These are phyloP conservation scores for Massospora cicadina DNA, from an alignment of 371 early-diverging fungal species.

Conservation along the genomic window DNA sequence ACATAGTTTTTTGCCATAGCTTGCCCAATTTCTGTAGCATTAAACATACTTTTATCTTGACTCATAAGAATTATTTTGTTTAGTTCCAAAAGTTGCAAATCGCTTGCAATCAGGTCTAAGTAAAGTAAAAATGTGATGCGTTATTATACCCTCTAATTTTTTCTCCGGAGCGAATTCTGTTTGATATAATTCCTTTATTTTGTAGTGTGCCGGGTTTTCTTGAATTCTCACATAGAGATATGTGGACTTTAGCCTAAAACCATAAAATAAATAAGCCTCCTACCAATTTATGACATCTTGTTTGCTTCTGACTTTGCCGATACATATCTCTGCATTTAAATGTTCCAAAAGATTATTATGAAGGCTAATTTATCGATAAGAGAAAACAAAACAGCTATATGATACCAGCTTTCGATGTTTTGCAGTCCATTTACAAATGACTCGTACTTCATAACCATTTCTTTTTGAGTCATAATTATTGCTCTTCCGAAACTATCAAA, in stretches of 20 bases:
- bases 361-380: slow-evolving; percentile 19
- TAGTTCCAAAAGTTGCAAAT: slow-evolving; percentile 19
- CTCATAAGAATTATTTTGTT: slow-evolving; percentile 15
- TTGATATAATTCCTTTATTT: slow-evolving; percentile 15
- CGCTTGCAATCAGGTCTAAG: slow-evolving; percentile 31
- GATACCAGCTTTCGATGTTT: slow-evolving; percentile 43
- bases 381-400: slow-evolving; percentile 15
- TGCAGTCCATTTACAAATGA: slow-evolving; percentile 31
- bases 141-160: slow-evolving; percentile 25
- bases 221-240: slow-evolving; percentile 47
- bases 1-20: slow-evolving; percentile 35
- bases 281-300: slow-evolving; percentile 45
- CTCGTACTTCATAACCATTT: slow-evolving; percentile 32
- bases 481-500: slow-evolving; percentile 59
- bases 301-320: slow-evolving; percentile 38
- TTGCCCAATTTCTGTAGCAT: slow-evolving; percentile 19
- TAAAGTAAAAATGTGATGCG: not conserved
- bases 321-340: slow-evolving; percentile 64
- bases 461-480: slow-evolving; percentile 48
- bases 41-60: not conserved
- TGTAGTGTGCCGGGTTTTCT: slow-evolving; percentile 41
- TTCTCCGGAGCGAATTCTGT: slow-evolving; percentile 17
- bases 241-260: slow-evolving; percentile 42
- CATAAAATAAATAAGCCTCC: not conserved
- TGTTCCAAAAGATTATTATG: slow-evolving; percentile 59